Evolutionary conservation across 2,329 filamentous ascomycete species (phyloP).

Genomic region (Pseudonectria buxi): DNA sequence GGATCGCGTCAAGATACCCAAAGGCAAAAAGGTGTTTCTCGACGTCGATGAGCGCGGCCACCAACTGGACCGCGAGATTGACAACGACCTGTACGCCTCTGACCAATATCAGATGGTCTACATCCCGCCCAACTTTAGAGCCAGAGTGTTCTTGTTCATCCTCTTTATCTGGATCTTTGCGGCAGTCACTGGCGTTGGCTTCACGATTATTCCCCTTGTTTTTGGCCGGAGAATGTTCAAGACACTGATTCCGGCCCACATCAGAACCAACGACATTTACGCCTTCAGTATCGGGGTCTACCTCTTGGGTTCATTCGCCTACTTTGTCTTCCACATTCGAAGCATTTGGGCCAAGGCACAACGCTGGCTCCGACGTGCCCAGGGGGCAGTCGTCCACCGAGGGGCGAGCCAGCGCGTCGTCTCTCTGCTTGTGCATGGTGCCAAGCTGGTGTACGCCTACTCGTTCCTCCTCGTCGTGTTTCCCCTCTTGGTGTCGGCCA

Average conservation of each 20-base stretch:
- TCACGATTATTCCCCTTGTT: slow-evolving; percentile 79
- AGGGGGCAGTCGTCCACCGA: slow-evolving; percentile 16
- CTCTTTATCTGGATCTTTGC: slow-evolving; percentile 90
- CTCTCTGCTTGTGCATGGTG: slow-evolving; percentile 24
- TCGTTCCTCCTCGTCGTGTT: slow-evolving; percentile 68
- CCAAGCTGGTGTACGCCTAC: slow-evolving; percentile 65
- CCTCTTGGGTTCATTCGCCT: slow-evolving; percentile 62
- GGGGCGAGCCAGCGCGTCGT: slow-evolving; percentile 19
- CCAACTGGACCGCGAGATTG: slow-evolving; percentile 50
- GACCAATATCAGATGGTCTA: slow-evolving; percentile 66
- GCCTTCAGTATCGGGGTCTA: slow-evolving; percentile 90
- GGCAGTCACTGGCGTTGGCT: slow-evolving; percentile 74
- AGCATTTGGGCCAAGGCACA: slow-evolving; percentile 28
- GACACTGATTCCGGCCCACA: slow-evolving; percentile 60
- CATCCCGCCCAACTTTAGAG: slow-evolving; percentile 75
- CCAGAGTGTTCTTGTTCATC: slow-evolving; percentile 79
- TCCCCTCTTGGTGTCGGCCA: slow-evolving; percentile 68
- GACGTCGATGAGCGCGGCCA: slow-evolving; percentile 61
- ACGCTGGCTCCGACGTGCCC: slow-evolving; percentile 21
- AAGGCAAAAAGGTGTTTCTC: slow-evolving; percentile 73
- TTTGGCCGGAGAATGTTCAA: slow-evolving; percentile 77
- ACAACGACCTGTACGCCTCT: slow-evolving; percentile 46
- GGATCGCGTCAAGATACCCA: slow-evolving; percentile 90
- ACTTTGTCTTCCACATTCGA: slow-evolving; percentile 49
- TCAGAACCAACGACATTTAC: slow-evolving; percentile 88